These are phyloP conservation scores for Begonia peltatifolia DNA, from an alignment of 306 rosid genomes.

Conservation along the genomic window DNA sequence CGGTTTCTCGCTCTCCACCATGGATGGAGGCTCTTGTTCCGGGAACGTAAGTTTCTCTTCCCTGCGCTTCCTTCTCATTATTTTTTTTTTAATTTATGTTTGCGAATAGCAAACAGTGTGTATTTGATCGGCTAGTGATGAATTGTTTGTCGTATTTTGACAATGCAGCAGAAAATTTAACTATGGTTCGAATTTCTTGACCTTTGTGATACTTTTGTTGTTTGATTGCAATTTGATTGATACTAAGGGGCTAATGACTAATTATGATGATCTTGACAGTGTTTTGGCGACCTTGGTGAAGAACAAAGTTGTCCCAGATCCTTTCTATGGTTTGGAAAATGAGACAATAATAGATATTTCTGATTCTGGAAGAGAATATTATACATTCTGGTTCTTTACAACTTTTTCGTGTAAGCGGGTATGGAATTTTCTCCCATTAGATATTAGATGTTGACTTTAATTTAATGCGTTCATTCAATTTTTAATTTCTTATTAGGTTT, in stretches of 20 bases:
- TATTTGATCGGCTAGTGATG: too few relatives aligned
- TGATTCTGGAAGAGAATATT: constrained; percentile 78
- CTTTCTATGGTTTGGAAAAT: constrained; percentile 69
- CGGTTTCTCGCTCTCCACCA: constrained; percentile 35
- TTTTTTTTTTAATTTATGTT: too few relatives aligned
- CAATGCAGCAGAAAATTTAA: too few relatives aligned
- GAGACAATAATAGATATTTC: constrained; percentile 68
- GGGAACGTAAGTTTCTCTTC: constrained; percentile 52
- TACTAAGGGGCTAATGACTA: neutral
- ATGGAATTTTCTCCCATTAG: neutral
- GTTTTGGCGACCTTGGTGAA: constrained; percentile 74
- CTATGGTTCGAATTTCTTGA: neutral
- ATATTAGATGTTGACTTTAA: too few relatives aligned
- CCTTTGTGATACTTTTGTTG: neutral
- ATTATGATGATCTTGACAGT: constrained; percentile 38
- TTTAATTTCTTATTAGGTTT: too few relatives aligned
- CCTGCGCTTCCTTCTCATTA: too few relatives aligned
- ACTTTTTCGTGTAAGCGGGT: constrained; percentile 63
- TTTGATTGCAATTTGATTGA: too few relatives aligned
- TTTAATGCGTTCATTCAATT: too few relatives aligned
- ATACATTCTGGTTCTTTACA: constrained; percentile 91
- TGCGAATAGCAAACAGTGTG: too few relatives aligned
- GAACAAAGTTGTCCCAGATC: constrained; percentile 77
- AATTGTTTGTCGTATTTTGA: too few relatives aligned
- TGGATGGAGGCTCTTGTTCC: constrained; percentile 86